A percentile compares a stretch with the other conserved stretches of the same genome.
Conservation (phyloP, 257 asterid genomes). For the Solanum tacnaense region DNA sequence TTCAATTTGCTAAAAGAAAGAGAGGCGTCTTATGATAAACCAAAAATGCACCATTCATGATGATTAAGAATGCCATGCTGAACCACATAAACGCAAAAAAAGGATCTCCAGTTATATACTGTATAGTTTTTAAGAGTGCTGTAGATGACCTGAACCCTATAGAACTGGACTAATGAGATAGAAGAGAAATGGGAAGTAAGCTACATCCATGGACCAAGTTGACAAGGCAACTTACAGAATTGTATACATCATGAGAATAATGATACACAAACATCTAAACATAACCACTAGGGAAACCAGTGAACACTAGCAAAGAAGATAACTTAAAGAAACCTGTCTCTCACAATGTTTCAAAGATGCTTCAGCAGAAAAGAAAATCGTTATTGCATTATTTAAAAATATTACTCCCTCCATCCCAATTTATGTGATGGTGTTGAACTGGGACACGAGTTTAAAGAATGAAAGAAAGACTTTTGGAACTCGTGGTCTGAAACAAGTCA, state of each 20-base stretch:
- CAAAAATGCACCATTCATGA: not conserved
- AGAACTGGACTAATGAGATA: not conserved
- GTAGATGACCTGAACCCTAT: not conserved
- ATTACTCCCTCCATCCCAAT: not conserved
- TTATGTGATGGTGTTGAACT: not conserved
- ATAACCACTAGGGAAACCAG: not conserved
- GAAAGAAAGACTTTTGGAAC: not conserved
- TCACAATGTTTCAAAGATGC: not conserved
- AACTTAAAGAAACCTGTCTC: not conserved
- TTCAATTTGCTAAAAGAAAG: not conserved
- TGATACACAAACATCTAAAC: not conserved
- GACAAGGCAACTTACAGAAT: not conserved
- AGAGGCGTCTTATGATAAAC: not conserved
- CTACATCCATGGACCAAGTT: not conserved
- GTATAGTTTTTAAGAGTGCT: not conserved
- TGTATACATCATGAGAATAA: not conserved
- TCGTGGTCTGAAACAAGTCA: not conserved
- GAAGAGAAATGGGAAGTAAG: not conserved
- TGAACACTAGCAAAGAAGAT: not conserved
- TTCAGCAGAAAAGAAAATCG: not conserved
- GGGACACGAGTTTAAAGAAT: not conserved
- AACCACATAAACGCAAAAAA: not conserved
- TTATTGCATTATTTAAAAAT: not conserved
- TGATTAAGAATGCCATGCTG: not conserved
- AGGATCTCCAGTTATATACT: not conserved